Conservation (phyloP, 768 basidiomycete genomes). For the Auricularia auricula-judae region DNA sequence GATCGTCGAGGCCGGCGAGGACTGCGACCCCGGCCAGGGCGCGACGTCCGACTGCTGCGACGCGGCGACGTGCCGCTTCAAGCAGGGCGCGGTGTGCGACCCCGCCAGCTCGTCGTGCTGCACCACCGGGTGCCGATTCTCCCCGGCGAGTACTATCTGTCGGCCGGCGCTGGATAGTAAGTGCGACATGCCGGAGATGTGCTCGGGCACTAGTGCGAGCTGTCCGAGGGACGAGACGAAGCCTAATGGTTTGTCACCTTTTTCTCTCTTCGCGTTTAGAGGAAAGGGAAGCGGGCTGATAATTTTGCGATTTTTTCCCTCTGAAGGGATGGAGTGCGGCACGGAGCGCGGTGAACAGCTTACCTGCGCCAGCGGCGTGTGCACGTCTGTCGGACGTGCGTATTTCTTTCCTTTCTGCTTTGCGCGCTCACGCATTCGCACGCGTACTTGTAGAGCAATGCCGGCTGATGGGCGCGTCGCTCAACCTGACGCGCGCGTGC, state of each 20-base stretch:
- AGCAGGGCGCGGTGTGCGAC: slow-evolving; percentile 60
- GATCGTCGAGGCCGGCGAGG: slow-evolving; percentile 72
- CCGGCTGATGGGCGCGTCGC: slow-evolving; percentile 55
- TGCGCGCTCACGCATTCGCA: slow-evolving; percentile 3
- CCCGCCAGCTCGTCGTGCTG: slow-evolving; percentile 70
- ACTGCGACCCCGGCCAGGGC: slow-evolving; percentile 72
- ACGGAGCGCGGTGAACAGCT: slow-evolving; percentile 28
- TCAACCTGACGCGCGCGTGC: slow-evolving; percentile 59
- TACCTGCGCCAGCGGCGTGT: slow-evolving; percentile 66
- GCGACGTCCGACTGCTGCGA: slow-evolving; percentile 62
- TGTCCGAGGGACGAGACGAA: slow-evolving; percentile 58
- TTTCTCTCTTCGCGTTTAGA: no score
- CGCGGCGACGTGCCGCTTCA: slow-evolving; percentile 63
- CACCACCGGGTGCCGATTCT: slow-evolving; percentile 54
- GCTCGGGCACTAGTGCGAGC: slow-evolving; percentile 59
- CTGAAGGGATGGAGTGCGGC: slow-evolving; percentile 55
- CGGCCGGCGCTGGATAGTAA: slow-evolving; percentile 49
- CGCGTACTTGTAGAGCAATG: slow-evolving; percentile 52
- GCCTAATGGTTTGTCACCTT: slow-evolving; percentile 41
- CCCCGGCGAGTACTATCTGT: slow-evolving; percentile 58
- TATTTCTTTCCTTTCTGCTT: slow-evolving; percentile 10
- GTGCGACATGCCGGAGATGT: slow-evolving; percentile 67
- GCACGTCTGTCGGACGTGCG: slow-evolving; percentile 62
- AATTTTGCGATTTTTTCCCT: no score
- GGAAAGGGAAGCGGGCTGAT: no score